Base-by-base conservation (phyloP, 768 basidiomycete genomes). In the Sarcomyxa edulis region DNA sequence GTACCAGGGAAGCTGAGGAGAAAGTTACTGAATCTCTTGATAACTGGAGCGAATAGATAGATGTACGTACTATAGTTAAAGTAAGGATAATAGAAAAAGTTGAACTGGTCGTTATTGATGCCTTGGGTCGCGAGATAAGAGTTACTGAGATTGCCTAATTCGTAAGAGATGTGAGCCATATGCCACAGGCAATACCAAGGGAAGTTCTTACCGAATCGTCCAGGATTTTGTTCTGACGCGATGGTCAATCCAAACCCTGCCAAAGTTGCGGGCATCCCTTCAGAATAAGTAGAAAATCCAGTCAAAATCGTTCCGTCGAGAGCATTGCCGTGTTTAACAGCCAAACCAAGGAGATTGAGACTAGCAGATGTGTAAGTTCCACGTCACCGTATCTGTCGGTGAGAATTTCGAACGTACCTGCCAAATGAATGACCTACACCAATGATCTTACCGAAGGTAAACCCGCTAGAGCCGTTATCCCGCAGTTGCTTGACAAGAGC, bases 361-460 rank as follows among this genome's bases (percentile, higher is more conserved):
- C n/a, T n/a, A n/a, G n/a, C n/a, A n/a, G n/a, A n/a, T n/a, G n/a
- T n/a, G n/a, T n/a, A n/a, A n/a, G n/a, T n/a, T n/a, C n/a, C n/a
- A n/a, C n/a, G n/a, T n/a, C n/a, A n/a, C n/a, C n/a, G n/a, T n/a
- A n/a, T n/a, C n/a, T n/a, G n/a, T n/a, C n/a, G n/a, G n/a, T n/a
- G n/a, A n/a, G n/a, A n/a, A n/a, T n/a, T n/a, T 37, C 18, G 21
- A 11, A 31, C 50, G 5, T 9, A 52, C 54, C 52, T 52, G 32
- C 54, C 52, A 33, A 45, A 52, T 9, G 52, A 54, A 32, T 56
- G 54, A 10, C 54, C 54, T 10, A 56, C 29, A 18, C 44, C 52
- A n/a, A 56, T 36, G 19, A 54, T n/a, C n/a, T n/a, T n/a, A n/a
- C n/a, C n/a, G n/a, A n/a, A n/a, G n/a, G n/a, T n/a, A n/a, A n/a